These are phyloP conservation scores for Bipolaris sorokiniana DNA, from an alignment of 2,329 filamentous ascomycete species.

Conservation along the genomic window DNA sequence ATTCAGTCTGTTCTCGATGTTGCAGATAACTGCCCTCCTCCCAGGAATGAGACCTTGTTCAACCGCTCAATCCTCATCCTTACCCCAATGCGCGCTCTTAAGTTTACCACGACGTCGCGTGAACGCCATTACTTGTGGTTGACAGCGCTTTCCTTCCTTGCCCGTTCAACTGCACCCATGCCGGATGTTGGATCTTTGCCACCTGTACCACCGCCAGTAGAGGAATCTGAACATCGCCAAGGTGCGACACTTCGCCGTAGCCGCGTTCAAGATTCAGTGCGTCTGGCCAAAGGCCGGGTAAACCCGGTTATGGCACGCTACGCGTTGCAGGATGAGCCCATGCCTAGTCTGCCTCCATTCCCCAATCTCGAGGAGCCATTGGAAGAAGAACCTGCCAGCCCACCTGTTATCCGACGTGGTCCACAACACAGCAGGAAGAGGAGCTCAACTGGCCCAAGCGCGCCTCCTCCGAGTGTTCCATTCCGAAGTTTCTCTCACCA, in stretches of 20 bases:
- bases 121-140: slow-evolving; percentile 96
- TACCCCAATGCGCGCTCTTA: slow-evolving; percentile 89
- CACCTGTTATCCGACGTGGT: slow-evolving; percentile 74
- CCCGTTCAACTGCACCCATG: slow-evolving; percentile 82
- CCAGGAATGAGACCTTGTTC: slow-evolving; percentile 75
- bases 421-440: slow-evolving; percentile 79
- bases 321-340: slow-evolving; percentile 34
- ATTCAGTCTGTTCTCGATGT: slow-evolving; percentile 98
- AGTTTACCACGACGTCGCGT: slow-evolving; percentile 83
- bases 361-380: slow-evolving; percentile 52
- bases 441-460: slow-evolving; percentile 83
- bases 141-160: slow-evolving; percentile 91
- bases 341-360: slow-evolving; percentile 40
- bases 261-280: slow-evolving; percentile 85
- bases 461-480: slow-evolving; percentile 67
- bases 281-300: slow-evolving; percentile 76
- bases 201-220: slow-evolving; percentile 51
- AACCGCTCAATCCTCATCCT: slow-evolving; percentile 94
- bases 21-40: slow-evolving; percentile 87
- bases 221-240: slow-evolving; percentile 46
- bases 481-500: slow-evolving; percentile 78
- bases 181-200: slow-evolving; percentile 67
- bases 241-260: slow-evolving; percentile 56
- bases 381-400: slow-evolving; percentile 70
- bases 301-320: slow-evolving; percentile 47